Conservation (phyloP, 805 yeast species). For the Saturnispora gosingensis region DNA sequence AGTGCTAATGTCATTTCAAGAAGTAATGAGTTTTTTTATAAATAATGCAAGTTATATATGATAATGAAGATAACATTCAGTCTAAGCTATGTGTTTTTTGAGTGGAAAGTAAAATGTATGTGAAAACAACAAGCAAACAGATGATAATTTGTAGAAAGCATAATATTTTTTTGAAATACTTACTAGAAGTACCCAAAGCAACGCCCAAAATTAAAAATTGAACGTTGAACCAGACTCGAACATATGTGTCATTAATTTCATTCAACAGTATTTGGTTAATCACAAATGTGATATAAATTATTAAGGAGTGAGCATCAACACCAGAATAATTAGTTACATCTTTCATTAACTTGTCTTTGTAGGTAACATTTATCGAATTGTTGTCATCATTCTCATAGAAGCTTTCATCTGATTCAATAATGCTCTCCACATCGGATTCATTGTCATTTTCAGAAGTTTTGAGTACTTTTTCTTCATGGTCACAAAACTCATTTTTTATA, state of each 20-base stretch:
- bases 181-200: conserved; percentile 1
- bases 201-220: conserved; percentile 9
- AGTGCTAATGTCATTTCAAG: conserved; percentile 14
- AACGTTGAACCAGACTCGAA: background rate
- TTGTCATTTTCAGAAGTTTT: background rate
- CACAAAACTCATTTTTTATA: background rate
- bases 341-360: conserved; percentile 3
- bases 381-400: background rate
- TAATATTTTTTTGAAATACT: background rate
- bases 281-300: background rate
- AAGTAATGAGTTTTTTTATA: background rate
- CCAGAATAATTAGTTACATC: background rate
- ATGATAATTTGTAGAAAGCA: background rate
- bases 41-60: background rate
- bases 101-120: background rate
- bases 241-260: background rate
- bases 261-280: background rate
- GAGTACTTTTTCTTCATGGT: background rate
- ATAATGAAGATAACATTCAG: background rate
- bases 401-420: background rate
- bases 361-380: conserved; percentile 1
- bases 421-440: background rate
- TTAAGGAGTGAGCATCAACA: background rate
- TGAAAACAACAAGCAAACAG: background rate
- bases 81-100: background rate